phyloP scores from a whole-genome alignment of 768 basidiomycete genomes.

The Psilocybe cubensis region DNA sequence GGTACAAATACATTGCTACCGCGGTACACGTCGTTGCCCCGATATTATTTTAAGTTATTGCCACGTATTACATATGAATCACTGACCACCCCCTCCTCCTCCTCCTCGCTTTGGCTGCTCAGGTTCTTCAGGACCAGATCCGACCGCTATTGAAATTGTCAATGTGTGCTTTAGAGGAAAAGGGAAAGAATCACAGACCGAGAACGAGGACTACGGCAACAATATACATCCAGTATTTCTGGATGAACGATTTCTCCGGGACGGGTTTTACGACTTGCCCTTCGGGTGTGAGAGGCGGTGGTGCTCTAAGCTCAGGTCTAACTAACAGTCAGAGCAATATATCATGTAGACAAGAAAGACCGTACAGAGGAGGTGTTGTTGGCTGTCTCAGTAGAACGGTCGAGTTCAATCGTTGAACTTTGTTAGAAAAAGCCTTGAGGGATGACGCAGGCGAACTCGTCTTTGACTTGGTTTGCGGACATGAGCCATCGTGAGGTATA shows the following conservation, averaged over 20 bases:
- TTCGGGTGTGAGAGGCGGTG: constrained; percentile 67
- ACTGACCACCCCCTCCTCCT: not conserved
- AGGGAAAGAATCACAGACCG: constrained; percentile 42
- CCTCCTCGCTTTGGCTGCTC: constrained; percentile 34
- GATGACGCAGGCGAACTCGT: constrained; percentile 14
- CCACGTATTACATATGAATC: not conserved
- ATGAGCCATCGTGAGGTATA: constrained; percentile 69
- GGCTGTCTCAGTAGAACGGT: constrained; percentile 51
- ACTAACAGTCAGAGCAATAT: constrained; percentile 1
- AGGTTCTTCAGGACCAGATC: constrained; percentile 40
- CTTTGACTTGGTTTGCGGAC: constrained; percentile 43
- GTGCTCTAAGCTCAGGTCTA: constrained; percentile 71
- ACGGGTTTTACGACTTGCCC: constrained; percentile 64
- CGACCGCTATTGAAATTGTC: constrained; percentile 28
- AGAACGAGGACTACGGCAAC: constrained; percentile 58
- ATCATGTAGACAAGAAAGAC: constrained; percentile 6
- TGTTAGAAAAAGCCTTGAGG: constrained; percentile 29
- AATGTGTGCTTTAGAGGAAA: not conserved
- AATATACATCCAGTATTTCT: constrained; percentile 93
- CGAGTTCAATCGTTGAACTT: constrained; percentile 45
- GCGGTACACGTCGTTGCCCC: not conserved
- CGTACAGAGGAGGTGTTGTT: constrained; percentile 61
- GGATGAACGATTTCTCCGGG: constrained; percentile 78
- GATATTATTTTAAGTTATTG: not conserved
- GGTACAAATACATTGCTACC: not conserved